phyloP scores from a whole-genome alignment of 768 basidiomycete genomes.

The Trametes meyenii region DNA sequence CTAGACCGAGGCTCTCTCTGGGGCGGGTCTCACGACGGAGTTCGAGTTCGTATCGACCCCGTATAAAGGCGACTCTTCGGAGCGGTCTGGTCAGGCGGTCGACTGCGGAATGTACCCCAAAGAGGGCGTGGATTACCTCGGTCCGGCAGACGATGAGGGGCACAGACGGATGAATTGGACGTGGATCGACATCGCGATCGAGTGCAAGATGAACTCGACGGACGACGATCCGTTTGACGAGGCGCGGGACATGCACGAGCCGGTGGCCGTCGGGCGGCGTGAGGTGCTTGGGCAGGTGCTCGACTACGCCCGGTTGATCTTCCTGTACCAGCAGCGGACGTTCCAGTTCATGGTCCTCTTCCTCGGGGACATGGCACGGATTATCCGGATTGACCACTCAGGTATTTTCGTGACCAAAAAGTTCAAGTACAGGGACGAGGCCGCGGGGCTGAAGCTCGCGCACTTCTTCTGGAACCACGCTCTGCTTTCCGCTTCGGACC shows the following conservation, averaged over 20 bases:
- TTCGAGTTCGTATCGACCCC: too few relatives aligned
- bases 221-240: conserved; percentile 11
- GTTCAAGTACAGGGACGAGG: conserved; percentile 8
- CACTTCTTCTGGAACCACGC: conserved; percentile 4
- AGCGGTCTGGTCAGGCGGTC: too few relatives aligned
- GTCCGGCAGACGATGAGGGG: too few relatives aligned
- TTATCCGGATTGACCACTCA: neutral
- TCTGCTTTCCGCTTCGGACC: neutral
- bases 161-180: conserved; percentile 4
- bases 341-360: conserved; percentile 8
- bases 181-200: conserved; percentile 4
- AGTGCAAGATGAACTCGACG: conserved; percentile 2
- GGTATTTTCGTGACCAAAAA: conserved; percentile 4
- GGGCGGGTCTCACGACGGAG: too few relatives aligned
- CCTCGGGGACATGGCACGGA: conserved; percentile 1
- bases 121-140: too few relatives aligned
- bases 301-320: neutral
- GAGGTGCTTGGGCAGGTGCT: conserved; percentile 5
- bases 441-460: neutral
- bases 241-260: neutral
- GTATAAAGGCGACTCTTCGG: too few relatives aligned
- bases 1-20: too few relatives aligned
- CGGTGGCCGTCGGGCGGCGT: neutral
- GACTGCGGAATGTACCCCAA: too few relatives aligned
- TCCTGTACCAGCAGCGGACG: conserved; percentile 5